Evolutionary conservation across 371 early-diverging fungal genomes (phyloP).

Genomic region (Choanephora cucurbitarum): DNA sequence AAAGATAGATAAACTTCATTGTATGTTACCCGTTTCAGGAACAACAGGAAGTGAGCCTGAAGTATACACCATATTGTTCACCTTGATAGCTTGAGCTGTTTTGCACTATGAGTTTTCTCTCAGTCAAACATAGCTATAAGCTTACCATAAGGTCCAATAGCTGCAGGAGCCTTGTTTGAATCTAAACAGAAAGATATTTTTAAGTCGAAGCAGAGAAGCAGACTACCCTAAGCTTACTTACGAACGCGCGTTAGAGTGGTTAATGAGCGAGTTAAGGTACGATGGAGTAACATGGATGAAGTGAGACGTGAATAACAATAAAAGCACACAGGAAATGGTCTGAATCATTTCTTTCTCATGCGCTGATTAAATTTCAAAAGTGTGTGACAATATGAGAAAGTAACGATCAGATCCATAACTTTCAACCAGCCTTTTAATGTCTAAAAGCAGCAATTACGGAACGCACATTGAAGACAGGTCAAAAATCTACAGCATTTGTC

Average conservation of each 20-base stretch:
- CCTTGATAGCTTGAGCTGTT: constrained; percentile 63
- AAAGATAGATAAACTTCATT: too few species aligned
- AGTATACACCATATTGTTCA: constrained; percentile 70
- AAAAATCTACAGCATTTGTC: too few species aligned
- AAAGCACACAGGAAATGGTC: neutral
- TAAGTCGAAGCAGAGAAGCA: too few species aligned
- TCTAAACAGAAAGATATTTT: constrained; percentile 5
- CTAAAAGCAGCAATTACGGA: too few species aligned
- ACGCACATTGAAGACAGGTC: too few species aligned
- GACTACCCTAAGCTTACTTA: neutral
- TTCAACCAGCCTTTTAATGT: too few species aligned
- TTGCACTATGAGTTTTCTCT: too few species aligned
- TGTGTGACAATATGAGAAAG: too few species aligned
- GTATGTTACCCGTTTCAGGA: constrained; percentile 35
- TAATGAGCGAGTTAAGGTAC: neutral
- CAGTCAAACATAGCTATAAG: too few species aligned
- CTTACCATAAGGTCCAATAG: constrained; percentile 41
- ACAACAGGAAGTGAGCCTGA: constrained; percentile 68
- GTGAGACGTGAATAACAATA: constrained; percentile 1
- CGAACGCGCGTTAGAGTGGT: neutral
- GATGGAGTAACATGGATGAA: neutral
- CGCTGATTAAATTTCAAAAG: too few species aligned
- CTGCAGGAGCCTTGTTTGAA: constrained; percentile 30
- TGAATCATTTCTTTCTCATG: neutral
- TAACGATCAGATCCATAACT: too few species aligned